phyloP scores from a whole-genome alignment of 805 yeast species.

The Teunomyces cretensis region DNA sequence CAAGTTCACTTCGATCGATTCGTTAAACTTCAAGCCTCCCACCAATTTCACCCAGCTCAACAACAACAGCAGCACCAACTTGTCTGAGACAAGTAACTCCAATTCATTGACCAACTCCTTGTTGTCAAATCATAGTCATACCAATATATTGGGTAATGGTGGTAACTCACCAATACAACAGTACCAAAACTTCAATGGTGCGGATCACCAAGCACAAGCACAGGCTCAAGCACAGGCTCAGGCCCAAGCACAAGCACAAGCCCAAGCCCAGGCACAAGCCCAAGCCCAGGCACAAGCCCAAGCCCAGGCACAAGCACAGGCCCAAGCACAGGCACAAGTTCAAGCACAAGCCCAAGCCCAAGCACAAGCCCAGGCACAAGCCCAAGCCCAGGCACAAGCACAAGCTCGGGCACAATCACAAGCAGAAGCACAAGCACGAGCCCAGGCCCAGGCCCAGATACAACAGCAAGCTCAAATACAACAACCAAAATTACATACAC shows the following conservation, averaged over 20 bases:
- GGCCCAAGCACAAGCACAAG: constrained; percentile 12
- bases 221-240: constrained; percentile 12
- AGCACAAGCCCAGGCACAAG: constrained; percentile 11
- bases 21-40: constrained; percentile 41
- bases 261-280: constrained; percentile 10
- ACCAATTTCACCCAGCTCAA: constrained; percentile 39
- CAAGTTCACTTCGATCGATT: constrained; percentile 39
- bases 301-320: constrained; percentile 6
- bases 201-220: constrained; percentile 11
- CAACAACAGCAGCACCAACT: constrained; percentile 39
- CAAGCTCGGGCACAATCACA: constrained; percentile 5
- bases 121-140: constrained; percentile 13
- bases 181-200: constrained; percentile 5
- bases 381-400: constrained; percentile 11
- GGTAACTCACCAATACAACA: constrained; percentile 6
- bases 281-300: constrained; percentile 14
- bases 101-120: constrained; percentile 22
- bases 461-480: constrained; percentile 10
- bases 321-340: constrained; percentile 2
- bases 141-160: constrained; percentile 8
- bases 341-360: constrained; percentile 10
- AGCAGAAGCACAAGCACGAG: constrained; percentile 12
- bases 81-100: constrained; percentile 34
- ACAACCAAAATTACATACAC: constrained; percentile 13
- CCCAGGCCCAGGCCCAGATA: constrained; percentile 11